Evolutionary conservation across 2,329 filamentous ascomycete genomes (phyloP), one percentile per base, ranked within the genome.

Genomic region (Alternaria rosae): DNA sequence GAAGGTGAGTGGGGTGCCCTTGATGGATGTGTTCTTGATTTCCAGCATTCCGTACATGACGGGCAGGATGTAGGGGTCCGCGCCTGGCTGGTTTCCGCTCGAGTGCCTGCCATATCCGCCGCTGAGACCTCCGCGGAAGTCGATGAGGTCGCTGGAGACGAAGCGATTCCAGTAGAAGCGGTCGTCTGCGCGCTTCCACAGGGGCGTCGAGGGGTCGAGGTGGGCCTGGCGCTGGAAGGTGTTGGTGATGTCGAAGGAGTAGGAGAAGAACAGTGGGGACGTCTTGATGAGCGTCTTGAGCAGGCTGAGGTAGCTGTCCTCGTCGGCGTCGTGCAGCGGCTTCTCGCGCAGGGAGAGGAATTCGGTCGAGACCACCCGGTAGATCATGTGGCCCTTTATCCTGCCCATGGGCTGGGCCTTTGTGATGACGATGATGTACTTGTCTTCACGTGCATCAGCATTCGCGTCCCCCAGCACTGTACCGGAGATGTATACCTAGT

Each of bases 101-200:
- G 91, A 87, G 57, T 88, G 86, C 65, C 91, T 83, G 25, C 82
- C 82, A 62, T 82, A 82, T 35, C 83, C 82, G 61, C 81, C 81
- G 52, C 80, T 79, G 25, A 80, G 77, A 3, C 87, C 87, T 30
- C 85, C 87, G 64, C 94, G 89, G 77, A 97, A 97, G 78, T 97
- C 89, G 74, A 98, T 97, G 61, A 99, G 82, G 74, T 97, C 93
- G 8, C 92, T 91, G 78, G 94, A 92, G 51, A 98, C 87, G 79
- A 97, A 96, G 67, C 91, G 90, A 81, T 99, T 99, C 93, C 94
- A 99, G 85, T 97, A 99, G 85, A 99, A 99, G 67, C 95, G 92
- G 78, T 98, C 94, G 79, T 99, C 95, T 66, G 94, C 91, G 70
- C 93, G 86, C 84, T 91, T 90, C 95, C 95, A 99, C 60, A 98